These are phyloP conservation scores for Ceratobasidium sp. DNA, from an alignment of 1,284 basidiomycete species.

Conservation along the genomic window DNA sequence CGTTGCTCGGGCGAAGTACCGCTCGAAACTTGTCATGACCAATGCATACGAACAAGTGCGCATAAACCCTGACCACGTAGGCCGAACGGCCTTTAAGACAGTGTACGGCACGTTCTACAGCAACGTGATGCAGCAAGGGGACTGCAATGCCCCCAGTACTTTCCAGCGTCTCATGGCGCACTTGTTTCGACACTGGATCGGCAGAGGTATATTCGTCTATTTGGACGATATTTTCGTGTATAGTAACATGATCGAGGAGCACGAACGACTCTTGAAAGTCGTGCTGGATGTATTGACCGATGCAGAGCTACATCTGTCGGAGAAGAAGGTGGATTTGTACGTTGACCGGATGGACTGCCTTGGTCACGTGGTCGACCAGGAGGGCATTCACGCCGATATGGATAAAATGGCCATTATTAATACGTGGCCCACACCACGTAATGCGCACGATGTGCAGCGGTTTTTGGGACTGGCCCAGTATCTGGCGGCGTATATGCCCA, in stretches of 20 bases:
- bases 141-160: slow-evolving; percentile 54
- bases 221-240: slow-evolving; percentile 54
- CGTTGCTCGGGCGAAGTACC: slow-evolving; percentile 50
- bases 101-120: slow-evolving; percentile 60
- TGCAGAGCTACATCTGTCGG: slow-evolving; percentile 54
- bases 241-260: slow-evolving; percentile 56
- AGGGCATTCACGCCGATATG: slow-evolving; percentile 53
- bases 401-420: slow-evolving; percentile 53
- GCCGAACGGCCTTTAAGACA: slow-evolving; percentile 50
- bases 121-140: no score
- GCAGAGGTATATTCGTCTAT: slow-evolving; percentile 48
- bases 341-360: slow-evolving; percentile 54
- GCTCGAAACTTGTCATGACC: slow-evolving; percentile 56
- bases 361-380: slow-evolving; percentile 55
- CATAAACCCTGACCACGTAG: slow-evolving; percentile 56
- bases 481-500: slow-evolving; percentile 51
- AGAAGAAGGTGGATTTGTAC: slow-evolving; percentile 55
- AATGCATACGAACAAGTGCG: slow-evolving; percentile 59
- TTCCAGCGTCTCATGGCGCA: slow-evolving; percentile 56
- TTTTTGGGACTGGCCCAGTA: slow-evolving; percentile 62
- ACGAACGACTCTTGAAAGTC: slow-evolving; percentile 54
- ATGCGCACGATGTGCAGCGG: slow-evolving; percentile 58
- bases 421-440: slow-evolving; percentile 51
- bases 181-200: slow-evolving; percentile 54
- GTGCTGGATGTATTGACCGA: slow-evolving; percentile 55